Percentiles rank a stretch among this genome's conserved stretches.
Conservation (phyloP, 2,329 filamentous ascomycete genomes). For the Fusarium tuaranense region DNA sequence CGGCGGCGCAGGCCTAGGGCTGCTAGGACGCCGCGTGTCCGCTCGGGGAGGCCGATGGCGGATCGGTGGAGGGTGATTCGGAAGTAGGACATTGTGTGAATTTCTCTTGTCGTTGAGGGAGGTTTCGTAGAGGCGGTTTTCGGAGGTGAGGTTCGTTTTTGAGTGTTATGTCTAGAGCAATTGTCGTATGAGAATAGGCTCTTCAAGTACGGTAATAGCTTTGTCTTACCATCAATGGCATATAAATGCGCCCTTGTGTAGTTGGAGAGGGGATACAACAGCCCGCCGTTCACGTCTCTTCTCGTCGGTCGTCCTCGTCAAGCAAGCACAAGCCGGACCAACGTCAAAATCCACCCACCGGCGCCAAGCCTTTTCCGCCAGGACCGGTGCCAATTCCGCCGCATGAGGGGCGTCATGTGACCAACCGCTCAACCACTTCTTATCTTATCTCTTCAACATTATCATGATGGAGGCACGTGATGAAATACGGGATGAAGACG, state of each 20-base stretch:
- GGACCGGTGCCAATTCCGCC: neutral
- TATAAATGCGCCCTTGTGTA: slow-evolving; percentile 3
- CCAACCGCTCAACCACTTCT: neutral
- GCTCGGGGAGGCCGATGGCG: slow-evolving; percentile 86
- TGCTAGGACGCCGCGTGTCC: slow-evolving; percentile 82
- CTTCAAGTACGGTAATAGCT: neutral
- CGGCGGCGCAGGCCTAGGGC: slow-evolving; percentile 89
- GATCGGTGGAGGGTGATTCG: slow-evolving; percentile 91
- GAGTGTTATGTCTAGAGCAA: slow-evolving; percentile 20
- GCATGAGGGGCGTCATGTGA: neutral
- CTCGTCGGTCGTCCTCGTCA: slow-evolving; percentile 27
- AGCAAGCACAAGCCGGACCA: slow-evolving; percentile 21
- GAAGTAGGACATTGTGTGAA: slow-evolving; percentile 78
- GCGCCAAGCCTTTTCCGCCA: slow-evolving; percentile 24
- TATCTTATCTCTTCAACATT: neutral
- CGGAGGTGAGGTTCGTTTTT: neutral
- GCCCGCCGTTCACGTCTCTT: slow-evolving; percentile 26
- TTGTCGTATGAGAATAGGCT: slow-evolving; percentile 11
- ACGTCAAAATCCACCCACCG: slow-evolving; percentile 34
- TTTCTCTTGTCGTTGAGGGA: neutral
- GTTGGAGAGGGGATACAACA: slow-evolving; percentile 15
- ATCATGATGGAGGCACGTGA: slow-evolving; percentile 3
- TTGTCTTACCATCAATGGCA: slow-evolving; percentile 10
- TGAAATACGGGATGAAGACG: neutral
- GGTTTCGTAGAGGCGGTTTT: neutral